Base-by-base conservation (phyloP, 2,329 filamentous ascomycete genomes). In the Phialemoniopsis sp. region DNA sequence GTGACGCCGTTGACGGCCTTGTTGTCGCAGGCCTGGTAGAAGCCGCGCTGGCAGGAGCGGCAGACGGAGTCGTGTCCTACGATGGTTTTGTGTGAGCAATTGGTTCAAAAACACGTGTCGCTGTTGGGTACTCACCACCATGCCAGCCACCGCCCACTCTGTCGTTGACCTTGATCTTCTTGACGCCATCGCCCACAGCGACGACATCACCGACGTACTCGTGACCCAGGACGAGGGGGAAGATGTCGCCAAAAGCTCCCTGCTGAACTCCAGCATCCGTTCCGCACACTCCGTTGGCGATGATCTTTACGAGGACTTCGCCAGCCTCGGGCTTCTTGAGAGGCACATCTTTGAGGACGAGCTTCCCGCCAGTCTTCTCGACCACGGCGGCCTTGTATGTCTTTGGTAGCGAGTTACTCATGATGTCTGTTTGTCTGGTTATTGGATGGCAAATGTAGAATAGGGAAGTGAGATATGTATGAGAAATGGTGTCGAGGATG, bases 251-350 rank as follows among this genome's bases (percentile, higher is more conserved):
- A 32, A 83, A 62, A 5, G 59, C 51, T 17, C 78, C 78, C 3
- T 53, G 34, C 36, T 70, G 64, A 2, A 75, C 59, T 38, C 57
- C 60, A 15, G 62, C 44, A 50, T 89, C 85, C 1, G 73, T 76
- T 56, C 80, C 81, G 59, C 85, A 89, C 36, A 90, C 75, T 32
- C 85, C 85, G 49, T 80, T 87, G 6, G 85, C 85, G 8, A 80
- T 65, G 3, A 87, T 75, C 57, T 88, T 88, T 58, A 87, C 71
- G 18, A 89, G 72, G 3, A 89, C 64, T 51, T 87, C 68, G 14
- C 74, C 72, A 0, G 67, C 55, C 7, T 68, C 61, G 2, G 83
- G 82, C 28, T 66, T 55, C 42, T 73, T 67, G 31, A 89, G 67
- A 14, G 73, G 66, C 4, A 82, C 53, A 4, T 87, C 75, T 46